Evolutionary conservation across 106 monocot species (phyloP), one percentile per base, ranked within the genome.

Genomic region (Allium cepa): DNA sequence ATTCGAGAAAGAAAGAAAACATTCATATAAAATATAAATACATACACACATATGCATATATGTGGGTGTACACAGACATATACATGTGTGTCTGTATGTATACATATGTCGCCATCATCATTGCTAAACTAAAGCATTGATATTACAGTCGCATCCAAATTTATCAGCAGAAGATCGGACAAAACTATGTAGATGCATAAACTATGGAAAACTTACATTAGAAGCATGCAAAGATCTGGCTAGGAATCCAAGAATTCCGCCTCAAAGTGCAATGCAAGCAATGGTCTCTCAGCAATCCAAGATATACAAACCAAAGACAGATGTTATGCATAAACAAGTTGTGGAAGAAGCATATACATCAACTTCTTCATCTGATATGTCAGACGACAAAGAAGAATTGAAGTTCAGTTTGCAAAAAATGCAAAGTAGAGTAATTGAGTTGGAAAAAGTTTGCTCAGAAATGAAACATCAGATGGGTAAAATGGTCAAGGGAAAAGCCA

Each of bases 221-320:
- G 97, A 90, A 64, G 78, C 89, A 50, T 87, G 92, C 89, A 89
- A 84, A 56, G 92, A 99, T 69, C 74, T 99, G 3, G 97, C 89
- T 0, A 90, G 87, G 75, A 99, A 99, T 73, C 86, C 82, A 1
- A 80, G 81, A 59, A 85, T 92, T 49, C 97, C 97, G 0, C 92
- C 97, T 7, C 79, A 77, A 17, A 65, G 80, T 4, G 89, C 97
- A 9, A 79, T 99, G 36, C 89, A 89, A 70, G 97, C 97, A 11
- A 67, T 99, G 17, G 75, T 79, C 17, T 78, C 83, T 17, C 88
- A 89, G 71, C 82, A 82, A 46, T 66, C 88, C 18, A 84, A 82
- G 78, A 69, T 73, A 17, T 53, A 45, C 57, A 75, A 52, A 2
- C 59, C 9, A 8, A 57, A 46, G 11, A 12, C 15, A 15, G 2